A percentile compares a stretch with the other conserved stretches of the same genome.
These are phyloP conservation scores for Aureobasidium leucospermi DNA, from an alignment of 2,329 filamentous ascomycete species.

Conservation along the genomic window DNA sequence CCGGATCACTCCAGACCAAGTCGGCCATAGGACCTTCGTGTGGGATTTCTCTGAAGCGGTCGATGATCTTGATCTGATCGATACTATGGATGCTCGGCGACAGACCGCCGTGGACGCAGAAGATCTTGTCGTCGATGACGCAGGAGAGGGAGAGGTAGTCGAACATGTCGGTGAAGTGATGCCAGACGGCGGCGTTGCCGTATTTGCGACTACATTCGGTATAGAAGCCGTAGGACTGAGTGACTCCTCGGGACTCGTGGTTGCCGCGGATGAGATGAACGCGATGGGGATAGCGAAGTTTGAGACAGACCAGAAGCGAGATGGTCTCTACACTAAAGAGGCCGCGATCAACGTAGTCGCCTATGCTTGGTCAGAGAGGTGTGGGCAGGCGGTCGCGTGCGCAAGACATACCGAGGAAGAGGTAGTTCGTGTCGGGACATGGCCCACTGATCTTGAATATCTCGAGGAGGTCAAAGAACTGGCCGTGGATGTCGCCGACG, in stretches of 20 bases:
- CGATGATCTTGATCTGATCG: slow-evolving; percentile 99
- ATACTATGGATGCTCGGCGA: slow-evolving; percentile 80
- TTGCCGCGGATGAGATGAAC: slow-evolving; percentile 86
- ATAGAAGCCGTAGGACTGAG: slow-evolving; percentile 98
- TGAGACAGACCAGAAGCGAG: slow-evolving; percentile 92
- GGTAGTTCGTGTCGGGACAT: slow-evolving; percentile 96
- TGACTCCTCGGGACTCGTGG: slow-evolving; percentile 85
- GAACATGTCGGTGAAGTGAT: slow-evolving; percentile 99
- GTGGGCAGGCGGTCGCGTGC: neutral
- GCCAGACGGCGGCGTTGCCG: slow-evolving; percentile 97
- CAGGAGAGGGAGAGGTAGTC: slow-evolving; percentile 95
- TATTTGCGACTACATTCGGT: slow-evolving; percentile 98
- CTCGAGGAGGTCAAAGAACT: slow-evolving; percentile 98
- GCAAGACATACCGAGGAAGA: slow-evolving; percentile 70
- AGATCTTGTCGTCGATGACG: slow-evolving; percentile 98
- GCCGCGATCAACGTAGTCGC: slow-evolving; percentile 90
- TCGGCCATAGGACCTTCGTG: slow-evolving; percentile 99
- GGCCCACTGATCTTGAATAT: slow-evolving; percentile 98
- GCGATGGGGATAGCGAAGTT: slow-evolving; percentile 90
- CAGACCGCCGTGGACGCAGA: slow-evolving; percentile 88
- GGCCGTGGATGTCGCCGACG: slow-evolving; percentile 95
- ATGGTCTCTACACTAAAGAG: slow-evolving; percentile 99
- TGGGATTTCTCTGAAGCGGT: slow-evolving; percentile 95
- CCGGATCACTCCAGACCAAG: slow-evolving; percentile 95
- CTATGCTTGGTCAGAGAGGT: slow-evolving; percentile 37